Evolutionary conservation across 176 grass and related monocot species (phyloP), one percentile per base, ranked within the genome.

Genomic region (Zoysia pacifica): DNA sequence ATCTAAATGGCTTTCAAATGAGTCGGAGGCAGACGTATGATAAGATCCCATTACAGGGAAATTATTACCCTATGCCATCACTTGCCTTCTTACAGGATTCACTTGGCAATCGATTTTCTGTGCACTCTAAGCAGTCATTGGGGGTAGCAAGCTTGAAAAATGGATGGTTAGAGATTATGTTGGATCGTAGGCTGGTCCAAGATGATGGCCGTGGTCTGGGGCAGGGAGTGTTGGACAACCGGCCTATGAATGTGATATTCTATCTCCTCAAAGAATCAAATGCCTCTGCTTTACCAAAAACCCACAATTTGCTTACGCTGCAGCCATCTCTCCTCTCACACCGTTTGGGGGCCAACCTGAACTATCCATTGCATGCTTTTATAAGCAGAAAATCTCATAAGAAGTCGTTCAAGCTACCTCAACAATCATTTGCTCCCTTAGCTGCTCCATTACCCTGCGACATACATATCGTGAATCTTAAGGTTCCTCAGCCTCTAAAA

Each of bases 1-100:
- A 98, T 89, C 86, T 94, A 47, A 98, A 98, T 76, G 96, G 96
- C 37, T 98, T 98, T 89, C 96, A 98, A 86, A 98, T 89, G 88
- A 98, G 90, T 54, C 80, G 92, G 79, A 94, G 96, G 78, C 86
- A 98, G 81, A 94, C 82, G 37, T 98, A 94, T 51, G 90, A 91
- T 83, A 94, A 98, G 78, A 94, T 98, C 55, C 96, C 96, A 64
- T 90, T 94, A 77, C 96, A 98, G 83, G 96, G 96, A 67, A 98
- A 98, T 84, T 98, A 94, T 49, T 98, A 98, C 69, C 92, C 96
- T 48, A 91, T 98, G 92, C 96, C 96, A 55, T 98, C 96, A 72
- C 83, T 98, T 77, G 86, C 88, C 35, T 98, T 98, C 81, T 83
- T 98, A 59, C 96, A 98, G 71, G 96, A 91, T 89, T 85, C 83